Evolutionary conservation across 352 stramenopile genomes (phyloP).

Genomic region (Phytopythium aichiense): DNA sequence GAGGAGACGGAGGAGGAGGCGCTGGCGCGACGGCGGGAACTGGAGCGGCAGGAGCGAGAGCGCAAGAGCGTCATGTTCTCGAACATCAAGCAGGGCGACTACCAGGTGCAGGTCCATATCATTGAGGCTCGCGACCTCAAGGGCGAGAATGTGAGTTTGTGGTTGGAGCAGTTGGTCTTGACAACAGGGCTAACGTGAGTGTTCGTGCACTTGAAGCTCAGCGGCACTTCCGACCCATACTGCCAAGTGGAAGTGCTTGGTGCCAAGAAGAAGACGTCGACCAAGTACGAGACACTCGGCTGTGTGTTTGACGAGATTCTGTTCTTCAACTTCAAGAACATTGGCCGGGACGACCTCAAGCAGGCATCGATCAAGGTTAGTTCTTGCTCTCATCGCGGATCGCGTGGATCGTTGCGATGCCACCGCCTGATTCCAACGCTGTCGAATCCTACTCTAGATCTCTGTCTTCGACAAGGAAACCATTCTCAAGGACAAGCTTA

Average conservation of each 20-base stretch:
- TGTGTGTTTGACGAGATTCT: constrained; percentile 91
- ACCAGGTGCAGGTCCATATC: constrained; percentile 81
- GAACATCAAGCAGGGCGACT: constrained; percentile 69
- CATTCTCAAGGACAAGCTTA: constrained; percentile 73
- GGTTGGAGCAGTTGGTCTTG: neutral
- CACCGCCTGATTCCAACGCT: constrained; percentile 2
- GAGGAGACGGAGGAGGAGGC: constrained; percentile 74
- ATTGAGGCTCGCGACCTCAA: constrained; percentile 88
- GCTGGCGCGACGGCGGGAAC: constrained; percentile 21
- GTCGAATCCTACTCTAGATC: constrained; percentile 26
- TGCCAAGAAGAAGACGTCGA: constrained; percentile 70
- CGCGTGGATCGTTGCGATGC: neutral
- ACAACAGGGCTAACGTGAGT: neutral
- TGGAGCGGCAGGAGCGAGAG: constrained; percentile 53
- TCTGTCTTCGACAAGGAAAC: constrained; percentile 71
- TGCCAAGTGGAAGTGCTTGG: constrained; percentile 78
- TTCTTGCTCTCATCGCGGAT: neutral
- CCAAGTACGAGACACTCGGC: constrained; percentile 71
- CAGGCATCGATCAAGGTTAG: constrained; percentile 65
- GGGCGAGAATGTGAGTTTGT: constrained; percentile 64
- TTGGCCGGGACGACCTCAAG: constrained; percentile 61
- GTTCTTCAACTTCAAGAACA: constrained; percentile 88
- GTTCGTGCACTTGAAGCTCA: constrained; percentile 27
- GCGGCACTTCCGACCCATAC: constrained; percentile 88
- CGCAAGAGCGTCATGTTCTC: constrained; percentile 40